These are phyloP conservation scores for Chrysophaeum taylorii DNA, from an alignment of 352 stramenopile genomes.

Conservation along the genomic window DNA sequence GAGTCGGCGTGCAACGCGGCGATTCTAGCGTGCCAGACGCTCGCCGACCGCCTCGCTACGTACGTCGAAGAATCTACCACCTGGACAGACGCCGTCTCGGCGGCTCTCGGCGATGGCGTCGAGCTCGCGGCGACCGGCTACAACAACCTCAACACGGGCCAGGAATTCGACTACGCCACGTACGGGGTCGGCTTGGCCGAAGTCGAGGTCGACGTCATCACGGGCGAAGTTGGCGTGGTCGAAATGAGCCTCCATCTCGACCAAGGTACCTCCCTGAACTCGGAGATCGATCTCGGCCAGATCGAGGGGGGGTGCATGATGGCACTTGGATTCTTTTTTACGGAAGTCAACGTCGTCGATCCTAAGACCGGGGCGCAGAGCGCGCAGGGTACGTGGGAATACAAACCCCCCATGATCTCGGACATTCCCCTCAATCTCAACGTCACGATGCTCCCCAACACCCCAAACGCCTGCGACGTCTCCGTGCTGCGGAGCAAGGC, in stretches of 20 bases:
- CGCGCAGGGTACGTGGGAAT: constrained; percentile 42
- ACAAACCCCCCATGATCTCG: constrained; percentile 39
- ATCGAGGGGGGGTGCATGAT: constrained; percentile 54
- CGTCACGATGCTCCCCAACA: constrained; percentile 42
- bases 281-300: constrained; percentile 46
- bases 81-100: constrained; percentile 29
- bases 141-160: constrained; percentile 31
- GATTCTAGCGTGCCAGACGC: constrained; percentile 36
- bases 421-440: constrained; percentile 41
- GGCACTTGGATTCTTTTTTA: constrained; percentile 44
- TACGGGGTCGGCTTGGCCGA: constrained; percentile 38
- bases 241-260: constrained; percentile 45
- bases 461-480: constrained; percentile 17
- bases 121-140: constrained; percentile 33
- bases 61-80: constrained; percentile 19
- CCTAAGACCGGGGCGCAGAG: constrained; percentile 27
- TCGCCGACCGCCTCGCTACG: constrained; percentile 38
- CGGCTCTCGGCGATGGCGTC: constrained; percentile 24
- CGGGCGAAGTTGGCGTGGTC: constrained; percentile 42
- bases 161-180: constrained; percentile 39
- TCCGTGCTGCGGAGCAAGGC: constrained; percentile 44
- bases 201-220: constrained; percentile 51
- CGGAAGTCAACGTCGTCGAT: constrained; percentile 31
- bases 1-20: constrained; percentile 36
- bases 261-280: constrained; percentile 45